A percentile compares a stretch with the other conserved stretches of the same genome.
These are phyloP conservation scores for Rossbeevera mucosa DNA, from an alignment of 768 basidiomycete genomes.

Conservation along the genomic window DNA sequence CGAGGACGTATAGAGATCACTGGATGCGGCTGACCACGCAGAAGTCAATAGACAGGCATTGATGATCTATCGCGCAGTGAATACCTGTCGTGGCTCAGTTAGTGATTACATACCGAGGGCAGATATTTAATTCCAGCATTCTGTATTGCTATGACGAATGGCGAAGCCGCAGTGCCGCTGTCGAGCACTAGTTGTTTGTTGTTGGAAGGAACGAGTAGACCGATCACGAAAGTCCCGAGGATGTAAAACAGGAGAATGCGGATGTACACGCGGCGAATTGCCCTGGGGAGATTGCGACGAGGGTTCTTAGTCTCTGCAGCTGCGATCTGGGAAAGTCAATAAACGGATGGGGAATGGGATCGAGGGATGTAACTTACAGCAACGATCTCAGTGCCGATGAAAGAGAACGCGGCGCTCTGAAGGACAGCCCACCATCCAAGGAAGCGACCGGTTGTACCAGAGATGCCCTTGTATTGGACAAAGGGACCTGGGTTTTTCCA, in stretches of 20 bases:
- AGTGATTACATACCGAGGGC: conserved; percentile 55
- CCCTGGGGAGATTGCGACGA: conserved; percentile 55
- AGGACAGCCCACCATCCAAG: conserved; percentile 66
- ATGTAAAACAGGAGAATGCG: conserved; percentile 83
- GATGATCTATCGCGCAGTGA: conserved; percentile 48
- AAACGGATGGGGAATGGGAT: background rate
- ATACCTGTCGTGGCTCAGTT: conserved; percentile 3
- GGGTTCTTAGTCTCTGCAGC: conserved; percentile 93
- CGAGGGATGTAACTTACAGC: conserved; percentile 47
- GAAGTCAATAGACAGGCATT: conserved; percentile 83
- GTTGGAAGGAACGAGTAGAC: conserved; percentile 76
- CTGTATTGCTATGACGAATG: conserved; percentile 88
- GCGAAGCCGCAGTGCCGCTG: conserved; percentile 63
- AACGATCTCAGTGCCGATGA: conserved; percentile 92
- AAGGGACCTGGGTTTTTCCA: conserved; percentile 92
- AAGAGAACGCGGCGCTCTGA: conserved; percentile 89
- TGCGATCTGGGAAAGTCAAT: conserved; percentile 51
- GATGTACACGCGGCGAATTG: conserved; percentile 58
- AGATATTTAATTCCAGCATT: conserved; percentile 80
- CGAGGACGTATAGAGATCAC: conserved; percentile 89
- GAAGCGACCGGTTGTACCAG: conserved; percentile 73
- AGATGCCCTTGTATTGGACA: conserved; percentile 59
- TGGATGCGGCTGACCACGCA: conserved; percentile 89
- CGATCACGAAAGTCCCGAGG: conserved; percentile 67
- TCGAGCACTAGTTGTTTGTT: conserved; percentile 47